These are phyloP conservation scores for Cucumis sativus DNA, from an alignment of 306 rosid genomes.

Conservation along the genomic window Cucumber_9930_V3 NC_026656.2:18669501-18670000, in stretches of 20 bases:
- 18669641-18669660: conserved; percentile 61
- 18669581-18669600: conserved; percentile 69
- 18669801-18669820: conserved; percentile 45
- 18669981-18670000: conserved; percentile 39
- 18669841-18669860: conserved; percentile 49
- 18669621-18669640: conserved; percentile 75
- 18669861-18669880: conserved; percentile 44
- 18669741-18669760: conserved; percentile 46
- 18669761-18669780: conserved; percentile 49
- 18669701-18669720: conserved; percentile 59
- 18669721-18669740: conserved; percentile 48
- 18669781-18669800: conserved; percentile 52
- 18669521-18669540: conserved; percentile 50
- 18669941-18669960: conserved; percentile 41
- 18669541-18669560: conserved; percentile 51
- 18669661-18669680: conserved; percentile 62
- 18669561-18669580: conserved; percentile 49
- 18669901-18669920: conserved; percentile 60
- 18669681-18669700: conserved; percentile 30
- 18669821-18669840: conserved; percentile 50
- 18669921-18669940: conserved; percentile 40
- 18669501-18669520: conserved; percentile 46
- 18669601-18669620: conserved; percentile 78
- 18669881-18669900: conserved; percentile 31
- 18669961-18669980: conserved; percentile 38